Base-by-base conservation (phyloP, 2,329 filamentous ascomycete species). In the Diaporthe sp. region DNA sequence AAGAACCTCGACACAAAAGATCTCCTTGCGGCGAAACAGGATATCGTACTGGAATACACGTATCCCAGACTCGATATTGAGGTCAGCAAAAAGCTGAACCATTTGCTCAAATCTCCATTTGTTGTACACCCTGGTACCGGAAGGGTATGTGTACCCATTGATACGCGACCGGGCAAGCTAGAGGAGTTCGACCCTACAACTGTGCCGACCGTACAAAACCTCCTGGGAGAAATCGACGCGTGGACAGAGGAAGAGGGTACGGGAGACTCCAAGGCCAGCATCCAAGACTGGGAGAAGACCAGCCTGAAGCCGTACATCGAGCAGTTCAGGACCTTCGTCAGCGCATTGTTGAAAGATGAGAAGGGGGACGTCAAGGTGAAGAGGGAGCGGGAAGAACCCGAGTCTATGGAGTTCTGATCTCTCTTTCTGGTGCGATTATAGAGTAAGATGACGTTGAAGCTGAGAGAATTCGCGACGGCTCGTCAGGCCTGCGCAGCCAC, bases 31-130 rank as follows among this genome's bases (percentile, higher is more conserved):
- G 95, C 95, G 30, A 98, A 98, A 85, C 95, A 98, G 83, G 97
- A 98, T 81, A 94, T 99, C 76, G 92, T 98, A 4, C 90, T 99
- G 40, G 97, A 99, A 85, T 98, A 99, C 85, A 98, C 97, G 9
- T 99, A 99, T 84, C 97, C 97, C 4, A 93, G 97, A 52, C 93
- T 99, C 72, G 97, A 99, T 87, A 96, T 97, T 76, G 95, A 98
- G 84, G 97, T 99, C 82, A 97, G 94, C 81, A 98, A 98, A 88
- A 98, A 98, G 83, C 91, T 97, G 74, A 98, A 98, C 86, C 97
- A 99, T 89, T 91, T 99, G 89, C 92, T 99, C 79, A 99, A 99
- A 83, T 96, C 93, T 76, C 97, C 97, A 0, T 99, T 99, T 81
- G 96, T 98, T 76, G 93, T 99, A 50, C 97, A 99, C 82, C 97